Evolutionary conservation across 202 grass and related monocot genomes (phyloP).

Genomic region (Bolboschoenoplectus hybrid): DNA sequence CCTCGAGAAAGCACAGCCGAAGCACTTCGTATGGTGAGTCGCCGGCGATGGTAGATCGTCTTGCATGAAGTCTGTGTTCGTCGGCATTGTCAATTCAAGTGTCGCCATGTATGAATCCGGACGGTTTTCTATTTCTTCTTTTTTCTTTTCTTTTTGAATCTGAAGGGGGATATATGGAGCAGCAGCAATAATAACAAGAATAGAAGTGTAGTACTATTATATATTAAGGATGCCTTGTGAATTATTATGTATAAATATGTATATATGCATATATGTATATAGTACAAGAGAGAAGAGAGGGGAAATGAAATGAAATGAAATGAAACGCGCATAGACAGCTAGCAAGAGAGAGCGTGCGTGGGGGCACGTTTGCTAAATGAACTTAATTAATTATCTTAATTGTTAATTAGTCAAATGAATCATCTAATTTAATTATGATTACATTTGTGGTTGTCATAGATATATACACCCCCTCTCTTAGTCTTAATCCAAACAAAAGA

Average conservation of each 20-base stretch:
- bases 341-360: not conserved
- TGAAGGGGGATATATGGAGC: not conserved
- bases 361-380: constrained; percentile 6
- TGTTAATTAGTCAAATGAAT: constrained; percentile 11
- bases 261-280: not conserved
- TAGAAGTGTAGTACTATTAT: no score
- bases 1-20: constrained; percentile 21
- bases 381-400: not conserved
- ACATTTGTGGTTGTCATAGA: not conserved
- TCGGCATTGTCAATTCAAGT: constrained; percentile 7
- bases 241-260: not conserved
- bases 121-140: no score
- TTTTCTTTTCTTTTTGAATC: not conserved
- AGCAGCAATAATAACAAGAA: no score
- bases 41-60: constrained; percentile 28
- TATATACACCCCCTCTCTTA: not conserved
- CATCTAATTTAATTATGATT: not conserved
- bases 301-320: not conserved
- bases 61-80: constrained; percentile 9
- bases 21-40: not conserved
- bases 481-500: not conserved
- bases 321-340: constrained; percentile 34
- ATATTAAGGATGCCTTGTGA: not conserved
- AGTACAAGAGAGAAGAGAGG: not conserved
- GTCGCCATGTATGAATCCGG: not conserved